Evolutionary conservation across 208 protist species (phyloP).

Genomic region (Leishmania mexicana): DNA sequence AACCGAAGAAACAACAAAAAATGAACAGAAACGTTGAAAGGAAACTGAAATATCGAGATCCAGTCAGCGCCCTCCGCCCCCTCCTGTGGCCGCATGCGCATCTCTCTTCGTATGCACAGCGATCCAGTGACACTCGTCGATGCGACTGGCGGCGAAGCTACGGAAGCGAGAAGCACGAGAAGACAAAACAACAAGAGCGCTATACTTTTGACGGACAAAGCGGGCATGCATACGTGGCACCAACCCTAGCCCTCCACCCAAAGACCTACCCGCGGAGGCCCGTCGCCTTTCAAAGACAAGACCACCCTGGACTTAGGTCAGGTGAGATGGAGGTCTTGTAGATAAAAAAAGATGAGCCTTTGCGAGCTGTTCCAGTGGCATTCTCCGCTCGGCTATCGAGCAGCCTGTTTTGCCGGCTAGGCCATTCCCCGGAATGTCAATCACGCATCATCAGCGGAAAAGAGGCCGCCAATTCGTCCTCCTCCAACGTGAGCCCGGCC

Average conservation of each 20-base stretch:
- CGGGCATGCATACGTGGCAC: background rate
- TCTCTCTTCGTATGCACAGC: background rate
- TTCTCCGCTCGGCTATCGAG: background rate
- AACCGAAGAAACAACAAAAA: background rate
- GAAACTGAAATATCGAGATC: background rate
- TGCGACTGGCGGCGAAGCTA: background rate
- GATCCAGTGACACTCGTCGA: background rate
- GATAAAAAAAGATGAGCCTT: background rate
- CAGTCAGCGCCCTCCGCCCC: background rate
- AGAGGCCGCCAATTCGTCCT: background rate
- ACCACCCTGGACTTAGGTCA: background rate
- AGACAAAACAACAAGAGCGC: background rate
- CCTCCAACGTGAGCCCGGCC: conserved; percentile 2
- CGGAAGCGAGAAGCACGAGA: background rate
- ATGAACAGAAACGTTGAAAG: background rate
- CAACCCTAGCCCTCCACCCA: background rate
- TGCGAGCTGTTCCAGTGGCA: background rate
- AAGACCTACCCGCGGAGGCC: background rate
- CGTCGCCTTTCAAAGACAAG: background rate
- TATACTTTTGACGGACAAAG: background rate
- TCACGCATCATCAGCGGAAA: background rate
- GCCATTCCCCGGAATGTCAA: background rate
- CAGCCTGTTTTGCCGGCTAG: background rate
- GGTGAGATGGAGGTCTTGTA: background rate
- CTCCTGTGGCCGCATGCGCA: background rate